Conservation (phyloP, 305 asterid species). For the Fraxinus sp. region DNA sequence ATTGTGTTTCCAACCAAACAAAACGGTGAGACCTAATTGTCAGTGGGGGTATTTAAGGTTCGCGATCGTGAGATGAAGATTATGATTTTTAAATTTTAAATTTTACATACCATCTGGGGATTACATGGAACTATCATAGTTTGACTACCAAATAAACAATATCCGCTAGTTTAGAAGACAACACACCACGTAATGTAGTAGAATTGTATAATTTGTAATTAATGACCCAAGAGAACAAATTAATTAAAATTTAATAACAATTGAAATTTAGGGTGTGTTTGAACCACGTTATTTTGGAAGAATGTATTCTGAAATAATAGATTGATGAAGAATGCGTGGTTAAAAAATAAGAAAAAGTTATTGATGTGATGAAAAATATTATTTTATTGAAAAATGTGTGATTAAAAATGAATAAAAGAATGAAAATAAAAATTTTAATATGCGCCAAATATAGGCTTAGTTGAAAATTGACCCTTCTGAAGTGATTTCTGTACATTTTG, state of each 20-base stretch:
- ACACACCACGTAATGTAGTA: background rate
- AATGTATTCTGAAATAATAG: too few species aligned
- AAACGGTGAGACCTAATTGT: background rate
- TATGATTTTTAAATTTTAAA: background rate
- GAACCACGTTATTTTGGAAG: too few species aligned
- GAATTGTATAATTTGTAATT: background rate
- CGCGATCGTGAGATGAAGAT: background rate
- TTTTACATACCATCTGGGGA: background rate
- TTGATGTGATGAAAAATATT: too few species aligned
- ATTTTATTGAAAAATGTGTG: too few species aligned
- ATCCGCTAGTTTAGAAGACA: background rate
- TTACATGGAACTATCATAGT: background rate
- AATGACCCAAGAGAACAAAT: background rate
- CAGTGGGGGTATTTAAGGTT: background rate
- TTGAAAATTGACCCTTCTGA: background rate
- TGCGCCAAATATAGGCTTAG: too few species aligned
- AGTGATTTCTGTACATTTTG: background rate
- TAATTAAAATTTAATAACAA: background rate
- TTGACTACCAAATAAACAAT: background rate
- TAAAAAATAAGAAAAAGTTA: too few species aligned
- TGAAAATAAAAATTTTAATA: too few species aligned
- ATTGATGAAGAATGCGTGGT: too few species aligned
- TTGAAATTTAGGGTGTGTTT: background rate
- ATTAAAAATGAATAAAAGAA: too few species aligned
- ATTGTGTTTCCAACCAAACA: background rate